A percentile compares a stretch with the other conserved stretches of the same genome.
phyloP scores from a whole-genome alignment of 257 asterid species.

The Ocimum tenuiflorum region DNA sequence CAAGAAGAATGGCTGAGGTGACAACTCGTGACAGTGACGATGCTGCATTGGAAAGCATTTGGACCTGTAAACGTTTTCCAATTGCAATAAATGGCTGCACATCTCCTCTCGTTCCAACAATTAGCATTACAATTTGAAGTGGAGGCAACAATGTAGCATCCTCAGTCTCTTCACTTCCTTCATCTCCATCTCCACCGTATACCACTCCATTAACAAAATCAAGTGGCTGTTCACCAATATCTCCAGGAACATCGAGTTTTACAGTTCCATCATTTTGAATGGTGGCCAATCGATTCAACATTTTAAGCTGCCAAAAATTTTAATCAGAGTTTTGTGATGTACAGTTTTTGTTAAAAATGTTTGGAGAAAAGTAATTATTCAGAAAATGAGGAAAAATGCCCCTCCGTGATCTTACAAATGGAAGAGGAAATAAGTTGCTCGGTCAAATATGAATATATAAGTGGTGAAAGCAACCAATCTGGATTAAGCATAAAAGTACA shows the following conservation, averaged over 20 bases:
- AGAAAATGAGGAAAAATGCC: background rate
- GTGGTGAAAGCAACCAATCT: background rate
- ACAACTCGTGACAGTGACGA: background rate
- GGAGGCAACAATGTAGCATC: constrained; percentile 49
- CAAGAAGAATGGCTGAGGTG: background rate
- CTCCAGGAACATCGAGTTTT: constrained; percentile 63
- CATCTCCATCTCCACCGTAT: constrained; percentile 29
- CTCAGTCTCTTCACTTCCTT: constrained; percentile 23
- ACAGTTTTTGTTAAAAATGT: background rate
- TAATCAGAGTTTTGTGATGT: background rate
- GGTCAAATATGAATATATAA: background rate
- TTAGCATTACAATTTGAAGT: constrained; percentile 75
- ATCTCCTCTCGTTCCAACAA: constrained; percentile 91
- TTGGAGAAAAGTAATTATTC: background rate
- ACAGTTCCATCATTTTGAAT: constrained; percentile 74
- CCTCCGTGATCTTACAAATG: background rate
- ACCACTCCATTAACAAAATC: constrained; percentile 40
- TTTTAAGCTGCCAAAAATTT: constrained; percentile 46
- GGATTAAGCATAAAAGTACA: background rate
- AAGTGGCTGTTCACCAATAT: constrained; percentile 37
- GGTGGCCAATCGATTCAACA: constrained; percentile 48
- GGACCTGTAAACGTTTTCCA: constrained; percentile 74
- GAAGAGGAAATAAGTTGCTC: background rate
- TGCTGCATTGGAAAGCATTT: background rate
- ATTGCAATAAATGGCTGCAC: constrained; percentile 88